Evolutionary conservation across 2,329 filamentous ascomycete species (phyloP), one percentile per base, ranked within the genome.

Genomic region (Monosporascus cannonballus): DNA sequence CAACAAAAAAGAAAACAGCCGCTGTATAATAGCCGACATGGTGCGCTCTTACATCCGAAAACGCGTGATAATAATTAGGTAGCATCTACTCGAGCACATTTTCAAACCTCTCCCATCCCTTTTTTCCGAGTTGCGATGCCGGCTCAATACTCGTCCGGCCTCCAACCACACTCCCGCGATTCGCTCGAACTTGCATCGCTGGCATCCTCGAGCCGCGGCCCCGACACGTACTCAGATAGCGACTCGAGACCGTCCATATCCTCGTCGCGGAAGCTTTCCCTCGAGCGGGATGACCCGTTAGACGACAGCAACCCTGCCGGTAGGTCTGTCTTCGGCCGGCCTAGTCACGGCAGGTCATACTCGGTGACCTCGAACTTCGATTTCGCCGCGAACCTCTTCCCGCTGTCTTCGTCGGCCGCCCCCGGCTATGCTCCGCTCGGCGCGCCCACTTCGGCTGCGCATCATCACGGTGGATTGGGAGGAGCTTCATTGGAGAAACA

Each of bases 181-280:
- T 97, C 93, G 47, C 84, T 99, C 66, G 94, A 99, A 76, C 87
- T 99, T 54, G 94, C 92, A 55, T 96, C 92, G 50, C 84, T 99
- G 58, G 94, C 93, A 55, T 96, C 90, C 56, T 92, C 88, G 38
- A 90, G 87, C 61, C 81, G 79, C 50, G 77, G 75, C 48, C 81
- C 81, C 48, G 80, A 79, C 57, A 82, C 80, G 18, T 79, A 74
- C 47, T 79, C 79, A 11, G 83, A 86, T 47, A 88, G 86, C 17
- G 81, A 87, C 41, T 96, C 91, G 3, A 82, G 85, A 39, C 90
- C 88, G n/a, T 93, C 90, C 61, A 84, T 92, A 63, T 89, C 91
- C 15, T 97, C 93, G n/a, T 96, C 93, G 54, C 87, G 91, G 59
- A 87, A 90, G 61, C 79, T 95, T 51, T 99, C 94, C 41, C 85